Evolutionary conservation across 345 rosid species (phyloP).

Genomic region (Gossypium australe): DNA sequence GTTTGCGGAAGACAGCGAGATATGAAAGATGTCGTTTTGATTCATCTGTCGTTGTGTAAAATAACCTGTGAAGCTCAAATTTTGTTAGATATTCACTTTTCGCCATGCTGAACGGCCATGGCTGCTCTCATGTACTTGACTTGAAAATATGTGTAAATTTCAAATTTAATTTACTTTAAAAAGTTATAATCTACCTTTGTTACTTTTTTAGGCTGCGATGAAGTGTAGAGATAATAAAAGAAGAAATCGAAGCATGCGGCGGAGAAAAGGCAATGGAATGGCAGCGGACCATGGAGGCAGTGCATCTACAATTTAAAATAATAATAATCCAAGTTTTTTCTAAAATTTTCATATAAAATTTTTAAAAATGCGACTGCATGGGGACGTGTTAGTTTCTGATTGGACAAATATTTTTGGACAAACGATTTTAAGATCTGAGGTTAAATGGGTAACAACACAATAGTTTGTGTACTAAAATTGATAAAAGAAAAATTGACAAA

Average conservation of each 20-base stretch:
- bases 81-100: constrained; percentile 59
- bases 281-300: constrained; percentile 38
- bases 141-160: too few relatives aligned
- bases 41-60: constrained; percentile 35
- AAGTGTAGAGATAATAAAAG: constrained; percentile 53
- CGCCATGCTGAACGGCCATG: constrained; percentile 92
- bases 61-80: constrained; percentile 5
- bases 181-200: too few relatives aligned
- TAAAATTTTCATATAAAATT: too few relatives aligned
- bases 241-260: constrained; percentile 29
- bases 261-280: constrained; percentile 31
- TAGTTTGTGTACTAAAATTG: too few relatives aligned
- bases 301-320: too few relatives aligned
- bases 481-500: too few relatives aligned
- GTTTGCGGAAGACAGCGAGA: constrained; percentile 87
- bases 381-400: too few relatives aligned
- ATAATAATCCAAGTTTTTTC: too few relatives aligned
- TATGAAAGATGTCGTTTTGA: constrained; percentile 89
- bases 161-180: neutral
- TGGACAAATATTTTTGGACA: too few relatives aligned
- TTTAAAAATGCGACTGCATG: too few relatives aligned
- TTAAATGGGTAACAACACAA: too few relatives aligned
- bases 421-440: too few relatives aligned
- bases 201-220: constrained; percentile 42
- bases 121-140: constrained; percentile 80